Evolutionary conservation across 306 rosid genomes (phyloP), one percentile per base, ranked within the genome.

Genomic region (Vigna nakashimae): DNA sequence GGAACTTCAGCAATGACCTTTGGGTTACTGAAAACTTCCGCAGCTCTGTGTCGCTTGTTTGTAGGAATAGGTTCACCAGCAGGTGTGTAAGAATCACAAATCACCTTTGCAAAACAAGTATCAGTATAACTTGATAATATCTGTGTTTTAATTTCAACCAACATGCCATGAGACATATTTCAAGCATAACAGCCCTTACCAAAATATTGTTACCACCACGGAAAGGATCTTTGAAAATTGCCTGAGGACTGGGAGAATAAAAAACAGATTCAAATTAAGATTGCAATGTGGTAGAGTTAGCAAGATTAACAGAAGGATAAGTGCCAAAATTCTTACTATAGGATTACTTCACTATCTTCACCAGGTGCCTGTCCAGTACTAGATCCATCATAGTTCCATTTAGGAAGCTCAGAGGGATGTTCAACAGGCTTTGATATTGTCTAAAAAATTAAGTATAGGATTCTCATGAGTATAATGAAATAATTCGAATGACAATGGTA

Each of bases 341-440:
- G 81, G 82, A 96, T 96, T 74, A 96, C 98, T 96, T 96, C 99
- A 90, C 99, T 96, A 62, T 96, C 99, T 78, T 93, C 98, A 10
- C 99, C 99, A 0, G 97, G 98, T 80, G 99, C 99, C 82, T 96
- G 99, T 59, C 99, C 98, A 17, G 99, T 93, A 84, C 99, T 96
- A 72, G 99, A 96, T 80, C 99, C 99, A 85, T 96, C 99, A 56
- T 91, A 96, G 71, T 96, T 96, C 99, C 99, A 96, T 81, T 87
- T 96, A 18, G 99, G 98, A 71, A 96, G 98, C 91, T 96, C 98
- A 73, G 99, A 92, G 15, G 98, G 98, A 84, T 91, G 90, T 65
- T 89, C 86, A 78, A 96, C 98, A 17, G 99, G 99, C 86, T 66
- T 96, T 74, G 98, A 16, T 69, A 96, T 79, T 64, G 99, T 92